Conservation (phyloP, 495 filamentous ascomycete genomes). For the Neurospora sp. region DNA sequence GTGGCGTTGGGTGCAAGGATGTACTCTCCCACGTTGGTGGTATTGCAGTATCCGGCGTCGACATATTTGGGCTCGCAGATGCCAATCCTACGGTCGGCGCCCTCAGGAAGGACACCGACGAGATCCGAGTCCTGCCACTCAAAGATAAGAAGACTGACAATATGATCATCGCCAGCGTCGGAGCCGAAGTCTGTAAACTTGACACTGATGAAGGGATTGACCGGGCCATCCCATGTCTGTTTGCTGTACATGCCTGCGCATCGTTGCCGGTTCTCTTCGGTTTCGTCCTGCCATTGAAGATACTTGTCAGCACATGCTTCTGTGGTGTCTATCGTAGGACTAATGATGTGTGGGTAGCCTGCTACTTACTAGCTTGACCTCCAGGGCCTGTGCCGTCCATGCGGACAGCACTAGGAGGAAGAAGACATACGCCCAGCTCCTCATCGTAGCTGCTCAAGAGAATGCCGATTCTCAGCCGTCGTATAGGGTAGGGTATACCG, state of each 20-base stretch:
- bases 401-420: slow-evolving; percentile 39
- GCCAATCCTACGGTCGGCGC: slow-evolving; percentile 46
- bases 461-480: neutral
- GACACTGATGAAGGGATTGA: slow-evolving; percentile 80
- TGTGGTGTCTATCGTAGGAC: neutral
- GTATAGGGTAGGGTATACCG: slow-evolving; percentile 10
- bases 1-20: slow-evolving; percentile 67
- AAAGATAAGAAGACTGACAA: slow-evolving; percentile 82
- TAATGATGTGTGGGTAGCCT: neutral
- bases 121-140: slow-evolving; percentile 81
- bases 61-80: slow-evolving; percentile 68
- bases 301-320: neutral
- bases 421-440: slow-evolving; percentile 28
- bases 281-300: slow-evolving; percentile 48
- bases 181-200: slow-evolving; percentile 61
- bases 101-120: slow-evolving; percentile 49
- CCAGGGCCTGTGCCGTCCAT: slow-evolving; percentile 51
- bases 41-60: slow-evolving; percentile 56
- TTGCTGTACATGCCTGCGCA: slow-evolving; percentile 97
- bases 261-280: slow-evolving; percentile 68
- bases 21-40: slow-evolving; percentile 72
- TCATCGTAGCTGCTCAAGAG: slow-evolving; percentile 21
- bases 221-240: slow-evolving; percentile 77
- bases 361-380: slow-evolving; percentile 42
- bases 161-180: slow-evolving; percentile 50